phyloP scores from a whole-genome alignment of 768 basidiomycete species.

The Phlebiopsis gigantea region DNA sequence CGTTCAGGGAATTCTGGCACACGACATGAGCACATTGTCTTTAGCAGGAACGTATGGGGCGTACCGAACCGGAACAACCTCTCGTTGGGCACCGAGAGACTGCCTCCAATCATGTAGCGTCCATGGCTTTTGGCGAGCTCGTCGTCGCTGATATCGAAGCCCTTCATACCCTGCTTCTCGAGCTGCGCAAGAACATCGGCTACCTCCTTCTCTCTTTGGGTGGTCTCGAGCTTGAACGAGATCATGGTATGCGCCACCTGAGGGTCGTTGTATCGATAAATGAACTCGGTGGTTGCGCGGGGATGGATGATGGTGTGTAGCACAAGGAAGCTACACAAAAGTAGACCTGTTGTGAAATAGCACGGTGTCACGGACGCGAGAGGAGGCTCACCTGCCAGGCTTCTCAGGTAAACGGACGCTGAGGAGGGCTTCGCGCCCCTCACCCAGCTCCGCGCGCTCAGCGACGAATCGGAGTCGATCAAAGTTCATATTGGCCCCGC shows the following conservation, averaged over 20 bases:
- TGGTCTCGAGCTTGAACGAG: constrained; percentile 79
- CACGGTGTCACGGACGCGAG: background rate
- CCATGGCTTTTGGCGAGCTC: constrained; percentile 95
- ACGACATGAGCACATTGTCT: background rate
- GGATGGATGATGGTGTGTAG: constrained; percentile 87
- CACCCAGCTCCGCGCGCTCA: constrained; percentile 95
- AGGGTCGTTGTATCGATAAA: constrained; percentile 80
- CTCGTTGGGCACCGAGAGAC: constrained; percentile 72
- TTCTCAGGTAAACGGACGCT: constrained; percentile 92
- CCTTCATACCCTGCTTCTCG: constrained; percentile 69
- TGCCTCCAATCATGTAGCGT: constrained; percentile 92
- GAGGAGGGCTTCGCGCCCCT: constrained; percentile 88
- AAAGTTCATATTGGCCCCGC: constrained; percentile 99
- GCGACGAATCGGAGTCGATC: constrained; percentile 95
- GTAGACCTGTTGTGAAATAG: background rate
- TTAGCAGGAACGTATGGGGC: constrained; percentile 23
- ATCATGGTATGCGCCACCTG: constrained; percentile 81
- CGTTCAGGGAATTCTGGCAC: constrained; percentile 89
- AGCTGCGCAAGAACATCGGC: constrained; percentile 57
- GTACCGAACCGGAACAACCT: constrained; percentile 89
- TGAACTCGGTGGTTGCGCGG: constrained; percentile 91
- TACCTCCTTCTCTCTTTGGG: constrained; percentile 55
- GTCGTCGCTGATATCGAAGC: constrained; percentile 87
- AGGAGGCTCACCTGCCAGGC: constrained; percentile 67
- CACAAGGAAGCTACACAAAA: constrained; percentile 63